phyloP scores from a whole-genome alignment of 352 stramenopile genomes.

The Globisporangium mamillatum region DNA sequence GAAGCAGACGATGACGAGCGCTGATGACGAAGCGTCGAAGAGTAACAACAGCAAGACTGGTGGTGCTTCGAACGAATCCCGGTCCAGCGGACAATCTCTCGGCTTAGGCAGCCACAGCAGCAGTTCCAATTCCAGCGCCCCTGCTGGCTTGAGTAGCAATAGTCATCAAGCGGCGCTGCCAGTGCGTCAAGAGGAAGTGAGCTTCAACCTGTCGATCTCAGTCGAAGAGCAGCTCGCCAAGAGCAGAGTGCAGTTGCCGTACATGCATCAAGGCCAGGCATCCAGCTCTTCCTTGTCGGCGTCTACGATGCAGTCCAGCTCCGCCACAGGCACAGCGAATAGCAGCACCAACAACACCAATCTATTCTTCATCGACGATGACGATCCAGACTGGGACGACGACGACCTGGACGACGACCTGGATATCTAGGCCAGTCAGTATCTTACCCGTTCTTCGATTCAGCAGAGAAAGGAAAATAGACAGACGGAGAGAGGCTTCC shows the following conservation, averaged over 20 bases:
- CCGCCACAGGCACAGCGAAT: background rate
- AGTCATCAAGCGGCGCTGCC: conserved; percentile 31
- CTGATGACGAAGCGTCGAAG: background rate
- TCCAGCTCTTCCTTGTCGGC: background rate
- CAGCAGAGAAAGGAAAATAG: background rate
- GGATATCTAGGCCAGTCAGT: conserved; percentile 29
- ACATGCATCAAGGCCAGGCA: conserved; percentile 54
- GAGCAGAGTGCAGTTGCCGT: conserved; percentile 62
- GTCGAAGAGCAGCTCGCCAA: conserved; percentile 54
- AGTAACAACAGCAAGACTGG: background rate
- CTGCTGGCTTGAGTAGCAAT: background rate
- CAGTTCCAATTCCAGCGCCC: background rate
- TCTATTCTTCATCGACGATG: conserved; percentile 78
- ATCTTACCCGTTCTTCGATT: too few relatives aligned
- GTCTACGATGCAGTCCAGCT: background rate
- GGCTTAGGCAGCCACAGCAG: background rate
- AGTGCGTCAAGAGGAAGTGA: conserved; percentile 55
- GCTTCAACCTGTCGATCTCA: conserved; percentile 72
- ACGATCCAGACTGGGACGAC: conserved; percentile 75
- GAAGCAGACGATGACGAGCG: background rate
- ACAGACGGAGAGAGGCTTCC: background rate
- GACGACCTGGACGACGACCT: conserved; percentile 60
- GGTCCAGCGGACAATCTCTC: background rate
- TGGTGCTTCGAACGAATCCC: background rate
- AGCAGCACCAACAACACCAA: conserved; percentile 23